Evolutionary conservation across 441 rosid species (phyloP), one percentile per base, ranked within the genome.

Genomic region (Melastoma candidum): DNA sequence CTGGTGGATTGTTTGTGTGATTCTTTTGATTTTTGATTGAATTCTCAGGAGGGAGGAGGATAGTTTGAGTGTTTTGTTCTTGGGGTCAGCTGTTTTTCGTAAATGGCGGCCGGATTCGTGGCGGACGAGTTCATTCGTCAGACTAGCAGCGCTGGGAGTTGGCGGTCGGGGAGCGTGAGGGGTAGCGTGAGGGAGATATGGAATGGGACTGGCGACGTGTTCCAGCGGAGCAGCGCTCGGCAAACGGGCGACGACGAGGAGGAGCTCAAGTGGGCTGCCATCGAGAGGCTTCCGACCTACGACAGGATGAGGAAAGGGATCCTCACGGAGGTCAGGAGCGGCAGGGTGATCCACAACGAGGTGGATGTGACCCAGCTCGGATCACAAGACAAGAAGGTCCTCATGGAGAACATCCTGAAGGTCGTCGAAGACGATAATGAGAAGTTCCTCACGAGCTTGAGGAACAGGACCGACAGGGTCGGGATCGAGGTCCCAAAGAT

Each of bases 251-350:
- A 77, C 44, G 90, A 83, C 22, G 86, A 75, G 60, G 82, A 77
- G 25, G 84, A 80, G 72, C 77, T 83, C 43, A 74, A 61, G 59
- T 78, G 86, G 90, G 90, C 84, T 1, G 81, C 90, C 29, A 77
- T 83, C 1, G 90, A 83, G 68, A 69, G 80, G 48, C 71, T 80
- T 27, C 84, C 90, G 2, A 83, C 86, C 1, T 76, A 76, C 53
- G 76, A 80, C 50, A 56, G 90, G 17, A 11, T 83, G 46, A 68
- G 60, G 53, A 80, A 63, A 53, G 76, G 76, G 3, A 59, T 80
- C 22, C 41, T 82, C 32, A 71, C 57, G 66, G 74, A 73, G 41
- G 78, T 70, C 43, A 41, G 59, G 68, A 64, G 67, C 52, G 85
- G 79, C 54, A 66, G 49, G 4, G 61, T 81, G 46, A 70, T 63